Evolutionary conservation across 2,329 filamentous ascomycete species (phyloP).

Genomic region (Cladosporium austrohemisphaericum): DNA sequence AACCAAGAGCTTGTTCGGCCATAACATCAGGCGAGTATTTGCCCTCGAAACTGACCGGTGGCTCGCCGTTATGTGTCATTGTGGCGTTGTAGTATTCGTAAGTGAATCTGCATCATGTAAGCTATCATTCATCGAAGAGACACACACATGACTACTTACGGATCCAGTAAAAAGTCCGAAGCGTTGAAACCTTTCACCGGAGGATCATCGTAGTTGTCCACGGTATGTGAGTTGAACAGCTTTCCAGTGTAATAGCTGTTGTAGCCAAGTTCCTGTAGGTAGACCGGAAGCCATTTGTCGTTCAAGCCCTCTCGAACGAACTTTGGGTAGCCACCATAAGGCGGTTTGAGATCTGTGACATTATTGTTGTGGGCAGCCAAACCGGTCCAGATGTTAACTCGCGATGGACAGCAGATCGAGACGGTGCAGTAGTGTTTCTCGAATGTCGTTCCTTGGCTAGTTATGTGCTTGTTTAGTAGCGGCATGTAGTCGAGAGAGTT

Average conservation of each 20-base stretch:
- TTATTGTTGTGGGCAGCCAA: constrained; percentile 68
- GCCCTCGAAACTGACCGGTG: constrained; percentile 54
- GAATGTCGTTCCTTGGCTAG: constrained; percentile 43
- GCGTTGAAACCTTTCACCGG: constrained; percentile 57
- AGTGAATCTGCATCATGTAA: constrained; percentile 38
- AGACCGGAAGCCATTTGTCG: constrained; percentile 64
- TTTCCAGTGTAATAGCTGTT: constrained; percentile 73
- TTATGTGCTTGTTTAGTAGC: constrained; percentile 34
- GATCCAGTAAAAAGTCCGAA: constrained; percentile 36
- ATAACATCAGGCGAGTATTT: constrained; percentile 59
- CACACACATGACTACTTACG: not conserved
- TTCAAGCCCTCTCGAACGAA: constrained; percentile 64
- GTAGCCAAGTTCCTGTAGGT: constrained; percentile 67
- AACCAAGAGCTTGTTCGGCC: constrained; percentile 54
- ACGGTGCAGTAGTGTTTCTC: constrained; percentile 64
- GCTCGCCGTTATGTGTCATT: constrained; percentile 57
- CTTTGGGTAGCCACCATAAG: constrained; percentile 61
- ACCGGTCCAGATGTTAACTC: constrained; percentile 63
- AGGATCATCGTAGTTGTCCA: constrained; percentile 59
- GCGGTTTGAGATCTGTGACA: constrained; percentile 57
- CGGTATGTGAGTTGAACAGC: constrained; percentile 62
- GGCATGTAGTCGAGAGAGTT: constrained; percentile 61
- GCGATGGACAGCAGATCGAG: constrained; percentile 63
- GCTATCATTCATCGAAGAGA: not conserved
- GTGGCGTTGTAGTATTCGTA: constrained; percentile 66